Percentiles rank a stretch among this genome's conserved stretches.
phyloP scores from a whole-genome alignment of 1,139 yeast species.

The Blastobotrys serpentis region DNA sequence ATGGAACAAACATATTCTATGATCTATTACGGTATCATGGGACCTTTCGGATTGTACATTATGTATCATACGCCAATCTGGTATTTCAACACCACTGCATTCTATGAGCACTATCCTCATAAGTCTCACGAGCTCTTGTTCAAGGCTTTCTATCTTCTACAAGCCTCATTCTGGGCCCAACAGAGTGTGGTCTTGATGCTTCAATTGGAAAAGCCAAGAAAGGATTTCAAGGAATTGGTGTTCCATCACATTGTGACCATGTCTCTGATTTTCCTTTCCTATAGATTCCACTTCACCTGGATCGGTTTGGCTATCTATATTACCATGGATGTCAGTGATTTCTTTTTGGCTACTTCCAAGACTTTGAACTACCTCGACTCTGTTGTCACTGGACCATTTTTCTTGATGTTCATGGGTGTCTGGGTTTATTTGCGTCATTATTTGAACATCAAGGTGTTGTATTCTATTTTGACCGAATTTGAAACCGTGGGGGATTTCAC shows the following conservation, averaged over 20 bases:
- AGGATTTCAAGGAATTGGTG: constrained; percentile 86
- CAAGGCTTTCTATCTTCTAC: constrained; percentile 82
- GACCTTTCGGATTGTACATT: constrained; percentile 86
- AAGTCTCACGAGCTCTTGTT: constrained; percentile 65
- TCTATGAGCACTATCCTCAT: constrained; percentile 83
- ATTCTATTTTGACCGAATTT: constrained; percentile 88
- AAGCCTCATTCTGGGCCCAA: constrained; percentile 97
- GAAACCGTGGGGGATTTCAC: constrained; percentile 77
- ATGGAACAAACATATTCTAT: constrained; percentile 91
- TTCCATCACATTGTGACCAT: constrained; percentile 93
- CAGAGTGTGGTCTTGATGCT: constrained; percentile 79
- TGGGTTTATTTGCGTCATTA: constrained; percentile 93
- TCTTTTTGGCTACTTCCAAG: constrained; percentile 81
- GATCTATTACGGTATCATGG: constrained; percentile 74
- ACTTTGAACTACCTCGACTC: constrained; percentile 81
- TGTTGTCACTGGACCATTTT: constrained; percentile 59
- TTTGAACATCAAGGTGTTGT: constrained; percentile 72
- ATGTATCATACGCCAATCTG: constrained; percentile 83
- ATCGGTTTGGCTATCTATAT: constrained; percentile 89
- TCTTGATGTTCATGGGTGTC: constrained; percentile 59
- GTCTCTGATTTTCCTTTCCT: constrained; percentile 83
- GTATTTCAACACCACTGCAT: constrained; percentile 81
- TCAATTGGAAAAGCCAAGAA: constrained; percentile 91
- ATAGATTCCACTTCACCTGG: constrained; percentile 93
- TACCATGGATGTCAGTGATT: constrained; percentile 95